Base-by-base conservation (phyloP, 495 filamentous ascomycete genomes). In the Sordaria brevicollis region DNA sequence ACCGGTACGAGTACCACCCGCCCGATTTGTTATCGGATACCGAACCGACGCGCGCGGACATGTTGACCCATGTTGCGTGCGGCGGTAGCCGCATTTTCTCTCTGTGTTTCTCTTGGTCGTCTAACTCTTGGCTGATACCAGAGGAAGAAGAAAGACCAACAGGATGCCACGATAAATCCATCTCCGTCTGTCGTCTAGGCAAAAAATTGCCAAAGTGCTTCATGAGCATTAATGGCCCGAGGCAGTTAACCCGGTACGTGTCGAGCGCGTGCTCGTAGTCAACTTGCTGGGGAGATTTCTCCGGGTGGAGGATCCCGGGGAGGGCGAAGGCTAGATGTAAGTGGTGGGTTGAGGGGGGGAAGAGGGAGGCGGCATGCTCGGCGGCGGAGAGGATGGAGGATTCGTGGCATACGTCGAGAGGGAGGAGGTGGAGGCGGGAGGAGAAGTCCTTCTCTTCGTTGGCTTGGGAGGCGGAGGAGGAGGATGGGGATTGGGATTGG, bases 1-100 rank as follows among this genome's bases (percentile, higher is more conserved):
- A 86, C 3, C 92, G 88, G 75, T 95, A 95, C 4, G 85, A 86
- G 76, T 93, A 95, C 86, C 88, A 92, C 0, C 91, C 92, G 2
- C 92, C 91, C 0, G 83, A 81, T 11, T 72, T 70, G 71, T 94
- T 94, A 71, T 94, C 92, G 4, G 83, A 81, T 3, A 89, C 89
- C 4, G 85, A 89, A 2, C 92, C 93, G 0, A 96, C 91, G 9
- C 93, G 87, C 0, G 92, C 93, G 3, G 89, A 88, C 85, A 93
- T 90, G 70, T 85, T 86, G 11, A 88, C 84, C 78, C 90, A 90
- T 10, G 89, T 84, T 0, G 91, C 89, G 68, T 87, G 83, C 4
- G 71, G 19, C 1, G 69, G 76, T 3, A 74, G 57, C 31, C 37
- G 21, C 43, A 71, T 29, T 5, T 34, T 70, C 34, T 17, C 39